A percentile compares a stretch with the other conserved stretches of the same genome.
These are phyloP conservation scores for Candida rishiriensis DNA, from an alignment of 805 yeast species.

Conservation along the genomic window DNA sequence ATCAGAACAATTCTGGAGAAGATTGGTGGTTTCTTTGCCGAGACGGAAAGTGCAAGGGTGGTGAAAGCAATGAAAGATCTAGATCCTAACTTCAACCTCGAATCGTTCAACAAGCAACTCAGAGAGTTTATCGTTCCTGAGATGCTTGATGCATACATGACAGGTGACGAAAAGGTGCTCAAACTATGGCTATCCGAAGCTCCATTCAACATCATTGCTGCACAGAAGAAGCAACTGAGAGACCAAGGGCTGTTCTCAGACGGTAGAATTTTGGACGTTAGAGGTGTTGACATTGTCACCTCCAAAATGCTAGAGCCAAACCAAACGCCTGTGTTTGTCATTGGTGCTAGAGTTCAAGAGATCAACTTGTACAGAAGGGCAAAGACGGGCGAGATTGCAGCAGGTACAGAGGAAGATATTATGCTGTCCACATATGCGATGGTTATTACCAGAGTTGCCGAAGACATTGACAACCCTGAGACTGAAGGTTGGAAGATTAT, in stretches of 20 bases:
- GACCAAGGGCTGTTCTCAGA: constrained; percentile 91
- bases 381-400: constrained; percentile 91
- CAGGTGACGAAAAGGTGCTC: constrained; percentile 79
- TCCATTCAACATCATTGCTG: constrained; percentile 90
- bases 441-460: constrained; percentile 92
- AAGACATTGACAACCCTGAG: constrained; percentile 80
- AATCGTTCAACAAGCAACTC: constrained; percentile 72
- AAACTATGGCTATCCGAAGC: constrained; percentile 96
- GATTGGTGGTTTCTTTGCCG: constrained; percentile 85
- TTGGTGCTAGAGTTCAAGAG: constrained; percentile 96
- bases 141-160: constrained; percentile 88
- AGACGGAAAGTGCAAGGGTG: constrained; percentile 95
- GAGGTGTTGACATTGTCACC: constrained; percentile 90
- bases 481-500: constrained; percentile 97
- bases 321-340: constrained; percentile 87
- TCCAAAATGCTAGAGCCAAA: constrained; percentile 87
- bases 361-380: constrained; percentile 82
- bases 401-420: constrained; percentile 93
- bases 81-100: constrained; percentile 84
- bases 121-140: constrained; percentile 95
- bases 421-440: constrained; percentile 91
- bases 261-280: constrained; percentile 84
- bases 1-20: constrained; percentile 77
- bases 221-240: constrained; percentile 85
- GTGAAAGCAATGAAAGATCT: constrained; percentile 76